phyloP scores from a whole-genome alignment of 305 asterid species.

The Fraxinus baroniana region DNA sequence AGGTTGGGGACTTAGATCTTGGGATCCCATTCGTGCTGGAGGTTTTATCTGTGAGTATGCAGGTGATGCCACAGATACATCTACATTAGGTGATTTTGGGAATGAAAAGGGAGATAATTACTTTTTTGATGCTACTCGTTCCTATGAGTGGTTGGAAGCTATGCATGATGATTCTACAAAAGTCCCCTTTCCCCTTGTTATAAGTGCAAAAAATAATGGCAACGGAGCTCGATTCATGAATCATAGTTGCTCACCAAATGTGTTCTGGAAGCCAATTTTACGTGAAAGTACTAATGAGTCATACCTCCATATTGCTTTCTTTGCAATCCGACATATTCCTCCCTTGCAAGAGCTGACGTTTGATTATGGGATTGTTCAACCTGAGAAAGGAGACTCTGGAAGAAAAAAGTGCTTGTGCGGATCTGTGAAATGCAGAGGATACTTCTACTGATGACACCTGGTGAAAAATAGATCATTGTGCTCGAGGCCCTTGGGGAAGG shows the following conservation, averaged over 20 bases:
- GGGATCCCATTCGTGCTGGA: constrained; percentile 89
- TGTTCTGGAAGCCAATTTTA: constrained; percentile 74
- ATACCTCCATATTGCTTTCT: constrained; percentile 76
- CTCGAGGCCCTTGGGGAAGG: constrained; percentile 28
- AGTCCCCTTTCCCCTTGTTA: constrained; percentile 59
- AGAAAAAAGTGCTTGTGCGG: constrained; percentile 79
- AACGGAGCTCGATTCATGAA: constrained; percentile 89
- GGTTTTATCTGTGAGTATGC: constrained; percentile 86
- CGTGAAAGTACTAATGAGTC: constrained; percentile 60
- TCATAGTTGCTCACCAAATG: constrained; percentile 84
- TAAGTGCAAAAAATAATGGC: constrained; percentile 66
- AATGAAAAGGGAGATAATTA: constrained; percentile 48
- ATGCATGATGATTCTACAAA: constrained; percentile 35
- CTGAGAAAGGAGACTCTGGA: constrained; percentile 52
- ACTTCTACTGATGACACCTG: constrained; percentile 48
- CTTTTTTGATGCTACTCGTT: constrained; percentile 74
- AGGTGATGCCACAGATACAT: constrained; percentile 59
- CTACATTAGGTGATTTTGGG: constrained; percentile 39
- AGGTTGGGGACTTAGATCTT: constrained; percentile 98
- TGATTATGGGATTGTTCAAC: constrained; percentile 65
- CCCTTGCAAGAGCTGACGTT: constrained; percentile 89
- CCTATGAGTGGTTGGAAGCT: constrained; percentile 56
- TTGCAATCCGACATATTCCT: constrained; percentile 81
- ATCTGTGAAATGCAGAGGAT: constrained; percentile 70
- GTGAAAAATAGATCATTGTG: constrained; percentile 21